Evolutionary conservation across 148 eudicot genomes (phyloP).

Genomic region (Beta vulgaris): DNA sequence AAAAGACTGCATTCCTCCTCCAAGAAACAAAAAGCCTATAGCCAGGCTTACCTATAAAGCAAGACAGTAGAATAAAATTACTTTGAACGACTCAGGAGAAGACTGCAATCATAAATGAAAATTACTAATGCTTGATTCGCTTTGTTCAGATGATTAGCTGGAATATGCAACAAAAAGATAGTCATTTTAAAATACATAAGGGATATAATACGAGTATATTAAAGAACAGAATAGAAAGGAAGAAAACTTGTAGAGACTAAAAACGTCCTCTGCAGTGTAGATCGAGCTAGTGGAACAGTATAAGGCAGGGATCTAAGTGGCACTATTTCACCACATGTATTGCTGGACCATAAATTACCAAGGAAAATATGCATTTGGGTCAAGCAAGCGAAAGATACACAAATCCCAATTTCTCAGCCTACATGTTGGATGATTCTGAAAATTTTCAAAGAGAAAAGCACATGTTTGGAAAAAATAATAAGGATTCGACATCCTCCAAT

Average conservation of each 20-base stretch:
- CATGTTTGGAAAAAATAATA: neutral
- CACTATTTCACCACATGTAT: neutral
- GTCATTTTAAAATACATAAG: neutral
- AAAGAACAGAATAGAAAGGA: neutral
- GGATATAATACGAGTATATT: neutral
- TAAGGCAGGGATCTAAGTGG: neutral
- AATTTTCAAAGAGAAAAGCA: neutral
- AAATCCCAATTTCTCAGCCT: neutral
- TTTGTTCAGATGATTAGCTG: neutral
- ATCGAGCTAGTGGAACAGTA: neutral
- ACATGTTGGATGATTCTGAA: neutral
- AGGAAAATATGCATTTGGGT: neutral
- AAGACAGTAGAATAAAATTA: neutral
- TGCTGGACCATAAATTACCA: neutral
- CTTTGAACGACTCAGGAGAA: neutral
- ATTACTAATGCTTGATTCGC: neutral
- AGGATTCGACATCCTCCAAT: neutral
- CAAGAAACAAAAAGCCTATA: slow-evolving; percentile 90
- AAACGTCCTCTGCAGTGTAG: neutral
- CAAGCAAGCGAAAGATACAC: neutral
- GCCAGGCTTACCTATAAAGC: slow-evolving; percentile 84
- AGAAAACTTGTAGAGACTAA: neutral
- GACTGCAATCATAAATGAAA: neutral
- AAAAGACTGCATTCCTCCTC: slow-evolving; percentile 92
- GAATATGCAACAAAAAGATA: neutral